A percentile compares a stretch with the other conserved stretches of the same genome.
Evolutionary conservation across 306 rosid species (phyloP).

Genomic region (Pyrus communis): DNA sequence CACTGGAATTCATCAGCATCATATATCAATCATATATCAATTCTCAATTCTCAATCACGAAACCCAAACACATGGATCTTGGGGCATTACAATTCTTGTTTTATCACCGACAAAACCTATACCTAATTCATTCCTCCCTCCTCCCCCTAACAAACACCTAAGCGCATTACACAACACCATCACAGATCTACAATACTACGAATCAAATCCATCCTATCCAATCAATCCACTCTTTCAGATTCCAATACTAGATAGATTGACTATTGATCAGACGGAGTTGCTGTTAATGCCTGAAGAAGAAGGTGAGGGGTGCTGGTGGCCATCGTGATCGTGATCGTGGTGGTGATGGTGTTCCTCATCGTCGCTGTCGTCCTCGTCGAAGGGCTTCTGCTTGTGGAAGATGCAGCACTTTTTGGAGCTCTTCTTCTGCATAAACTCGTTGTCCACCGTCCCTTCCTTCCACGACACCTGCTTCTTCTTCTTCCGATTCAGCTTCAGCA

Average conservation of each 20-base stretch:
- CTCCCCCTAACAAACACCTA: no score
- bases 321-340: conserved; percentile 11
- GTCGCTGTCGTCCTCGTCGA: conserved; percentile 86
- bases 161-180: neutral
- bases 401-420: conserved; percentile 96
- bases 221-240: no score
- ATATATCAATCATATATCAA: neutral
- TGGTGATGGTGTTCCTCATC: conserved; percentile 33
- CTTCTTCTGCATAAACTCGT: conserved; percentile 94
- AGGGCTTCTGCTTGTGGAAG: conserved; percentile 75
- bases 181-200: neutral
- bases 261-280: neutral
- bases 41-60: neutral
- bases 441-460: conserved; percentile 94
- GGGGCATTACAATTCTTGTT: no score
- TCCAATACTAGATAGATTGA: neutral
- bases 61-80: neutral
- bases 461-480: conserved; percentile 81
- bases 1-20: neutral
- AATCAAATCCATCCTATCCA: no score
- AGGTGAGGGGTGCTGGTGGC: conserved; percentile 7
- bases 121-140: no score
- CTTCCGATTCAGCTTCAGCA: conserved; percentile 68
- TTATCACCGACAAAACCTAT: no score
- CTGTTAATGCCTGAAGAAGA: neutral